phyloP scores from a whole-genome alignment of 225 moss, liverwort and hornwort species.

The Anthoceros angustus region DNA sequence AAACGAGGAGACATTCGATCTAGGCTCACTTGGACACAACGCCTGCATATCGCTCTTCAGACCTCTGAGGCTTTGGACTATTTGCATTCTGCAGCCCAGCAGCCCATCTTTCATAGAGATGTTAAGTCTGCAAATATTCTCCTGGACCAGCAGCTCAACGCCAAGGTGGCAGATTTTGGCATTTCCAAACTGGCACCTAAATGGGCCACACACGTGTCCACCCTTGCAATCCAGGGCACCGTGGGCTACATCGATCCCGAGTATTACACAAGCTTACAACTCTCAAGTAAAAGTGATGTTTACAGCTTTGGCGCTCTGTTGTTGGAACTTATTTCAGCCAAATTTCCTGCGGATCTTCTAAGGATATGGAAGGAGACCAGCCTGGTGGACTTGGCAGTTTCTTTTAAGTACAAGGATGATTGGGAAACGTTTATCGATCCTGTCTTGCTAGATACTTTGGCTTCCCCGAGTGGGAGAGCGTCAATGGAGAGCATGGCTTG shows the following conservation, averaged over 20 bases:
- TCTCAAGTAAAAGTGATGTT: neutral
- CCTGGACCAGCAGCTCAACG: neutral
- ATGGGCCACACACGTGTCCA: constrained; percentile 11
- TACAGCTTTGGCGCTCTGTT: neutral
- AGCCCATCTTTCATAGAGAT: neutral
- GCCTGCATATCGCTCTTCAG: constrained; percentile 1
- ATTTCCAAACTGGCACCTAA: neutral
- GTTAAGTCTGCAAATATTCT: constrained; percentile 10
- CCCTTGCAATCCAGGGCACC: constrained; percentile 11
- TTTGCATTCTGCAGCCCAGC: neutral
- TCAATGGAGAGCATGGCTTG: constrained; percentile 5
- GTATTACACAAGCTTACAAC: neutral
- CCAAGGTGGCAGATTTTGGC: constrained; percentile 3
- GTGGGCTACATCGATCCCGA: constrained; percentile 5
- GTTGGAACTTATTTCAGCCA: neutral
- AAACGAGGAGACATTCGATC: neutral
- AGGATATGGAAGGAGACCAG: constrained; percentile 4
- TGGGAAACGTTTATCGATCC: constrained; percentile 7
- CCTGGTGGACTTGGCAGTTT: constrained; percentile 5
- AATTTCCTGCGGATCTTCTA: neutral
- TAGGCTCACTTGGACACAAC: constrained; percentile 7
- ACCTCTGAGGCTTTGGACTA: neutral
- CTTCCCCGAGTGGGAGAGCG: constrained; percentile 1
- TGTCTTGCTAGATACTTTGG: neutral
- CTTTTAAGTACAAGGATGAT: constrained; percentile 6